Evolutionary conservation across 148 eudicot genomes (phyloP).

Genomic region (Pouteria glomerata): DNA sequence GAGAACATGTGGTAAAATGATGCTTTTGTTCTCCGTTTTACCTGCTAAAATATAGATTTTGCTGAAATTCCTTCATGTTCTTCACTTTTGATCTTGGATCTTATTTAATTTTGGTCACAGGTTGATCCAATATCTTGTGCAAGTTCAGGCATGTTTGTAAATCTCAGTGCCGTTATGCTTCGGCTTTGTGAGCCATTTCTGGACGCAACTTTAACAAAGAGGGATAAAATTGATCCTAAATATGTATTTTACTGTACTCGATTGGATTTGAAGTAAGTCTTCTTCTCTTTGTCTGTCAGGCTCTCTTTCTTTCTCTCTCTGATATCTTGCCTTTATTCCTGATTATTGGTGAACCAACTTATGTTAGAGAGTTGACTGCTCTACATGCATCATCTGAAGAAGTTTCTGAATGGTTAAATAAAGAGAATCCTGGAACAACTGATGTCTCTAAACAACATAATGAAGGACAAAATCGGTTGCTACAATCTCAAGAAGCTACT

Average conservation of each 20-base stretch:
- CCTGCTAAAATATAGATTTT: not conserved
- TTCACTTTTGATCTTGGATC: not conserved
- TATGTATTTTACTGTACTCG: conserved; percentile 72
- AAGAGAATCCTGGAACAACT: conserved; percentile 31
- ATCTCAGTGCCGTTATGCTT: conserved; percentile 93
- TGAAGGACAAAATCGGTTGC: conserved; percentile 43
- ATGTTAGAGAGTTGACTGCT: conserved; percentile 75
- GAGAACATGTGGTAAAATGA: not conserved
- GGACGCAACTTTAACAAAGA: conserved; percentile 73
- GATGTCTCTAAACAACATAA: conserved; percentile 20
- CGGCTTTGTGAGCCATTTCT: conserved; percentile 91
- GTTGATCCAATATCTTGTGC: conserved; percentile 93
- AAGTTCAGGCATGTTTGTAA: conserved; percentile 97
- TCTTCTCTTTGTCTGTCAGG: not conserved
- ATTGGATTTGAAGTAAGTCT: conserved; percentile 64
- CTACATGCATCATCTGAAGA: conserved; percentile 97
- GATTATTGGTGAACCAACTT: conserved; percentile 10
- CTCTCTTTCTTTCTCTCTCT: not conserved
- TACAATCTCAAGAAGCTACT: conserved; percentile 59
- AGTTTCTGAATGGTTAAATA: conserved; percentile 55
- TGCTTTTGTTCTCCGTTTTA: not conserved
- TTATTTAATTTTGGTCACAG: conserved; percentile 32
- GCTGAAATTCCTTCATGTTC: not conserved
- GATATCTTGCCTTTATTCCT: not conserved
- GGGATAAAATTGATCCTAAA: conserved; percentile 78